Evolutionary conservation across 306 rosid genomes (phyloP).

Genomic region (Rosa persica): DNA sequence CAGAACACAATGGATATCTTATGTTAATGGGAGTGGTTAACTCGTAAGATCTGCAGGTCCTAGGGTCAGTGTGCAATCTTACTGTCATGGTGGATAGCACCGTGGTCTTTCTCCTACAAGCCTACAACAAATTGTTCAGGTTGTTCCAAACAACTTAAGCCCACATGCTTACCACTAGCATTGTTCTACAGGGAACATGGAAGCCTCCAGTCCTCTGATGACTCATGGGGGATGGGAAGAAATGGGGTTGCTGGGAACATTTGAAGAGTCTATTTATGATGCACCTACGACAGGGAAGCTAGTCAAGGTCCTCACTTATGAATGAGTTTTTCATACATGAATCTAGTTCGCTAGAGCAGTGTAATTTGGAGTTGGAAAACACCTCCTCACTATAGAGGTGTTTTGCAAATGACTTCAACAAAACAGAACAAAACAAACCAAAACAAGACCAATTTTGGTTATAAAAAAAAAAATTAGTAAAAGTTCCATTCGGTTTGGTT

Average conservation of each 20-base stretch:
- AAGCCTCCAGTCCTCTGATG: background rate
- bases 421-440: background rate
- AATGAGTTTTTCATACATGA: background rate
- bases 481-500: background rate
- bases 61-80: too few species aligned
- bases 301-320: too few species aligned
- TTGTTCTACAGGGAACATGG: background rate
- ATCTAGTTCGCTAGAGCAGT: background rate
- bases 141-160: too few species aligned
- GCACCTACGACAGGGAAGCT: too few species aligned
- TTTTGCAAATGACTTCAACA: background rate
- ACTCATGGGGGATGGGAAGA: background rate
- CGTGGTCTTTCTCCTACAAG: too few species aligned
- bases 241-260: too few species aligned
- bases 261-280: background rate
- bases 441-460: background rate
- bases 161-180: background rate
- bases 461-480: too few species aligned
- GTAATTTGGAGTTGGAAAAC: background rate
- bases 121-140: too few species aligned
- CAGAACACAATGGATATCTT: too few species aligned
- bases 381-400: background rate
- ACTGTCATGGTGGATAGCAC: too few species aligned
- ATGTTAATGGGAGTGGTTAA: too few species aligned
- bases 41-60: too few species aligned